Base-by-base conservation (phyloP, 2,329 filamentous ascomycete genomes). In the Tolypocladium guangdongense region DNA sequence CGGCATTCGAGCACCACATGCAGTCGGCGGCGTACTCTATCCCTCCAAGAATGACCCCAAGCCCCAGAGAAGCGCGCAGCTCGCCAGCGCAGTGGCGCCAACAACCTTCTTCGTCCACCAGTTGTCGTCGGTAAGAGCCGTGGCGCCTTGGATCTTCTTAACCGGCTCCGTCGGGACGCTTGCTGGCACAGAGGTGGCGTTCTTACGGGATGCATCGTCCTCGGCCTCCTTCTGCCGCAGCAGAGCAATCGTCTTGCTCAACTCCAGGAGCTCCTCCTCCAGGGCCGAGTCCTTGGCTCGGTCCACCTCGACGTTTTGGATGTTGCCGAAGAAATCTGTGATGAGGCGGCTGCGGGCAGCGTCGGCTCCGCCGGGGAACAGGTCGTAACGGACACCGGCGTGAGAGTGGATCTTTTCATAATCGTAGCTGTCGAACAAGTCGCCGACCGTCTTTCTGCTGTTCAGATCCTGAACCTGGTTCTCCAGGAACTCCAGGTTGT, bases 281-380 rank as follows among this genome's bases (percentile, higher is more conserved):
- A 83, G 78, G 38, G 73, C 79, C 52, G 74, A 71, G 55, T 78
- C 80, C 54, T 79, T 76, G 46, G 75, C 74, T 30, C 77, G 78
- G 59, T 93, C 88, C 4, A 97, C 83, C 70, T 97, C 93, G 4
- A 99, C 91, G 61, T 92, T 95, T 68, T 99, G 93, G 16, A 97
- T 90, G 66, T 97, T 99, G 27, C 93, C 93, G 59, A 99, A 97
- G 72, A 99, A 99, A 67, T 99, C 93, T 63, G 95, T 95, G 41
- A 99, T 83, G 33, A 93, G 78, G 43, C 91, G 83, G 60, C 86
- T 82, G 52, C 91, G 80, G 0, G 88, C 92, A 11, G 80, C 84
- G 8, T 83, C 75, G 61, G 90, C 87, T 7, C 90, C 91, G 12
- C 90, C 92, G 0, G 80, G 83, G 69, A 99, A 97, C n/a, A 99